Base-by-base conservation (phyloP, 129 eudicot genomes). In the Tanacetum coccineum region DNA sequence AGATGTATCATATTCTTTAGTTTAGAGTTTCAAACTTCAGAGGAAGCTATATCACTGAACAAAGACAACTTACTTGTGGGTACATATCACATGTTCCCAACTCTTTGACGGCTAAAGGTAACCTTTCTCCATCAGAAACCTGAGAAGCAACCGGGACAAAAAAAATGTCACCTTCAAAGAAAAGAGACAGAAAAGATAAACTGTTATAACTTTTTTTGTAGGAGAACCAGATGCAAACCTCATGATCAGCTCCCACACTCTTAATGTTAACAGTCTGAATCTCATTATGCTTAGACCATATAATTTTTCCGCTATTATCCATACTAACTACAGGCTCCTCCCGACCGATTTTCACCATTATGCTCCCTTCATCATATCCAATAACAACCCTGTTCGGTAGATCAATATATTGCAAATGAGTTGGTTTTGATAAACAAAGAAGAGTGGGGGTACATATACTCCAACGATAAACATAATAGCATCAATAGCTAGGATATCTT, bases 51-150 rank as follows among this genome's bases (percentile, higher is more conserved):
- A 21, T 22, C 30, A 56, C 15, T 18, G 22, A 56, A 13, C 25
- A 69, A 64, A 0, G 44, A 9, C 60, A 71, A 68, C 85, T 72
- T 50, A 90, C 97, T 77, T 90, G 97, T 17, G 97, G 97, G 70
- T 90, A 90, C 59, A 90, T 83, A 70, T 90, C 97, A 72, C 97
- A 90, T 15, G 88, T 79, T 65, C 97, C 97, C 87, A 90, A 67
- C 80, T 90, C 97, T 76, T 90, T 90, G 25, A 90, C 97, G 18
- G 91, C 91, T 79, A 90, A 73, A 59, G 97, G 97, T 73, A 90
- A 71, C 67, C 97, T 82, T 80, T 90, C 97, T 74, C 97, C 97
- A 82, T 90, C 97, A 68, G 95, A 76, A 74, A 90, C 89, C 97
- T 90, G 73, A 58, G 62, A 72, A 59, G 9, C 40, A 59, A 65